Base-by-base conservation (phyloP, 2,329 filamentous ascomycete genomes). In the Fusarium tjaetaba region DNA sequence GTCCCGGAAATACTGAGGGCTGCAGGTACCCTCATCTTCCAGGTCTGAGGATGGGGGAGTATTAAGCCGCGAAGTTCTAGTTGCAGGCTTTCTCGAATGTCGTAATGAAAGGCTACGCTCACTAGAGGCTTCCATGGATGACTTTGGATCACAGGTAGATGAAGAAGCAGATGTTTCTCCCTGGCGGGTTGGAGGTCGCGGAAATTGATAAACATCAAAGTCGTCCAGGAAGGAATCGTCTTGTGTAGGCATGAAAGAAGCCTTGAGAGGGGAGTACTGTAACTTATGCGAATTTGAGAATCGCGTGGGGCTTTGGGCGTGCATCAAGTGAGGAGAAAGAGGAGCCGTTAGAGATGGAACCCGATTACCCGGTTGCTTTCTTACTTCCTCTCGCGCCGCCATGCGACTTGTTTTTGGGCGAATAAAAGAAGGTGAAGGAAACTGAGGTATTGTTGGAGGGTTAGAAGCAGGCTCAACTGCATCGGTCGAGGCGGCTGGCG, bases 371-470 rank as follows among this genome's bases (percentile, higher is more conserved):
- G 78, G 72, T 51, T 81, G 79, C 38, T 80, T 71, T 38, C 79
- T 78, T 24, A 81, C 74, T 76, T 87, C 87, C 53, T 89, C 86
- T 53, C 89, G 84, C n/a, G 89, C 88, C 52, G 85, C 80, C 89
- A 91, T 90, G 30, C 87, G 85, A 61, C 82, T 84, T 22, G 85
- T 83, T 42, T 84, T 89, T 32, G 89, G 89, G 51, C 87, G 84
- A 70, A 91, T 88, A 72, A 88, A 91, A 2, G 87, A 88, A 11
- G 87, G 84, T 26, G 83, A 83, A 9, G 87, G 87, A 70, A 88
- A 89, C 56, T 82, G 80, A 57, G 81, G 82, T 57, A 79, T 82
- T 30, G 77, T 58, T 14, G 78, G 61, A 36, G 73, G 73, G 22
- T 68, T 57, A 34, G 65, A 65, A 61, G 76, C 51, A 55, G 67